Base-by-base conservation (phyloP, 371 early-diverging fungal genomes). In the Umbelopsis sp. region DNA sequence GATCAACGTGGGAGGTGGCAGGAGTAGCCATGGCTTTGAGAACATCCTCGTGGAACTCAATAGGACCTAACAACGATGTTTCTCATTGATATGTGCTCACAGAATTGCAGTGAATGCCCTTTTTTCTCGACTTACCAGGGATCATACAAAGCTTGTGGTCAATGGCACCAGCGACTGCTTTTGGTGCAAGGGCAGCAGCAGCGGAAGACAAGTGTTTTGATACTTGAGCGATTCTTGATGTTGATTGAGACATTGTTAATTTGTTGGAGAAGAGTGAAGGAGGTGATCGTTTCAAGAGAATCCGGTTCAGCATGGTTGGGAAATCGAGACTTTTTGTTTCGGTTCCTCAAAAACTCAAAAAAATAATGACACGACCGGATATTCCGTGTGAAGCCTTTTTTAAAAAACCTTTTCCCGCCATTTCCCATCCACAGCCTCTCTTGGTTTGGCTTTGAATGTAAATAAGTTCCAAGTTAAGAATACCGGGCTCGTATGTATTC, bases 1-100 rank as follows among this genome's bases (percentile, higher is more conserved):
- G 92, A 65, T 87, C 89, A 16, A 89, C 87, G 71, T 92, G 92
- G n/a, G 89, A 84, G 4, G 87, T 87, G 10, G 91, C 92, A 4
- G 86, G 85, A 5, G 91, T 86, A 69, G 86, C 70, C 85, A 91
- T 87, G 11, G 87, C 84, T 38, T 71, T 69, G 3, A 90, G 78
- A 0, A 85, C 84, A 3, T 75, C 83, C 45, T 71, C 66, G 57
- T 89, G 82, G 77, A 87, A 89, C 83, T 90, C 91, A 65, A 89
- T 82, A 14, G 90, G 90, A 18, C 90, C 88, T 37, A 57, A 5
- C 41, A 65, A 63, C 16, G 32, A 48, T 44, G 45, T 16, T 20
- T 50, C 38, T 67, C 25, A 52, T 38, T 25, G 41, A 57, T 48
- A 66, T 44, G 48, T 45, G 22, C 22, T 29, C 18, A 25, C 11